Percentiles rank a stretch among this genome's conserved stretches.
Conservation (phyloP, 148 eudicot species). For the Arbutus unedo region DNA sequence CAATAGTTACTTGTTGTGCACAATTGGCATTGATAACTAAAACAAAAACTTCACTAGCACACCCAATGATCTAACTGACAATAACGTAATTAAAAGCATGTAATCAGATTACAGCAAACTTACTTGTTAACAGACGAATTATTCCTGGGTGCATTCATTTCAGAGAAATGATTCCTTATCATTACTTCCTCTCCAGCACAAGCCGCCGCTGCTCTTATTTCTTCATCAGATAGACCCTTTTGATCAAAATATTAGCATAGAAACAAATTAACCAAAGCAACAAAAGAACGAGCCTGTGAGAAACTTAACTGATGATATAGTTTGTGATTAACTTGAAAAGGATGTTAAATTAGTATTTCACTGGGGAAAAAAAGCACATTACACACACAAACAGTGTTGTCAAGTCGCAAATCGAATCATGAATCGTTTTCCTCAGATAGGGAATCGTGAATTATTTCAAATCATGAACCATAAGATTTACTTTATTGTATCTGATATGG, state of each 20-base stretch:
- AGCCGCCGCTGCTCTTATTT: slow-evolving; percentile 88
- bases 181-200: slow-evolving; percentile 97
- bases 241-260: slow-evolving; percentile 12
- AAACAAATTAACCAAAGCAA: neutral
- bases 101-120: slow-evolving; percentile 27
- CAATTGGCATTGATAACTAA: neutral
- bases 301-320: neutral
- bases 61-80: neutral
- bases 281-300: neutral
- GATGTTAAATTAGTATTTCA: neutral
- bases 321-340: neutral
- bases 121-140: slow-evolving; percentile 87
- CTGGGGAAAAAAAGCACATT: neutral
- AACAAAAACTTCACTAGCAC: neutral
- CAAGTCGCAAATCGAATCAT: neutral
- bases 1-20: slow-evolving; percentile 1
- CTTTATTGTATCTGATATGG: neutral
- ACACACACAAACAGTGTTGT: neutral
- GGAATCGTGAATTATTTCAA: neutral
- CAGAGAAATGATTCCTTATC: slow-evolving; percentile 90
- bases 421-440: neutral
- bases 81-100: neutral
- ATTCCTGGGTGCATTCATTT: slow-evolving; percentile 95
- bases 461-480: neutral
- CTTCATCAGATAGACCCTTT: slow-evolving; percentile 96